These are phyloP conservation scores for Flaveria linearis DNA, from an alignment of 129 eudicot genomes.

Conservation along the genomic window DNA sequence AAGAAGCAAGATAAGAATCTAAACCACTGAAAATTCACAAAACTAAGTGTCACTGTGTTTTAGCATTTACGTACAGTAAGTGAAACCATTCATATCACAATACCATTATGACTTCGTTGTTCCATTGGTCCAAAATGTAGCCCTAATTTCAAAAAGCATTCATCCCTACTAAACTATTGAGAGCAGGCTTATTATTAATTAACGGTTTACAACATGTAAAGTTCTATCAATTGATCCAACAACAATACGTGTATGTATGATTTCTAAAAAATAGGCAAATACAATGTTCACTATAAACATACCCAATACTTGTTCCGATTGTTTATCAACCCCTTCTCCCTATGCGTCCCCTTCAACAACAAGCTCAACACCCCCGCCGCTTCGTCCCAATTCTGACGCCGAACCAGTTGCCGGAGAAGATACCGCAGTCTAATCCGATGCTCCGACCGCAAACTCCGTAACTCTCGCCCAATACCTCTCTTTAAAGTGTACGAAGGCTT, in stretches of 20 bases:
- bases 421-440: conserved; percentile 56
- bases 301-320: conserved; percentile 76
- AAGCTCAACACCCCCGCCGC: conserved; percentile 75
- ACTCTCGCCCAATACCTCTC: conserved; percentile 39
- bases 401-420: conserved; percentile 52
- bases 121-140: conserved; percentile 1
- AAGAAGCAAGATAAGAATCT: conserved; percentile 3
- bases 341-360: conserved; percentile 55
- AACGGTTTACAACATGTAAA: no score
- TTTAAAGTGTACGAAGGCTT: conserved; percentile 56
- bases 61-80: not conserved
- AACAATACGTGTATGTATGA: not conserved
- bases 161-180: not conserved
- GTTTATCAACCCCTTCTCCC: conserved; percentile 38
- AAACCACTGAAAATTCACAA: conserved; percentile 5
- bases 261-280: not conserved
- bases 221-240: not conserved
- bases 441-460: conserved; percentile 44
- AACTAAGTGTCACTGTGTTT: not conserved
- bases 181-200: no score
- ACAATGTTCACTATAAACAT: not conserved
- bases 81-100: not conserved
- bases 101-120: not conserved
- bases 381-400: conserved; percentile 70
- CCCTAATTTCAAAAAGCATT: conserved; percentile 16